Evolutionary conservation across 495 filamentous ascomycete species (phyloP).

Genomic region (Pyrenopolyporus hunteri): DNA sequence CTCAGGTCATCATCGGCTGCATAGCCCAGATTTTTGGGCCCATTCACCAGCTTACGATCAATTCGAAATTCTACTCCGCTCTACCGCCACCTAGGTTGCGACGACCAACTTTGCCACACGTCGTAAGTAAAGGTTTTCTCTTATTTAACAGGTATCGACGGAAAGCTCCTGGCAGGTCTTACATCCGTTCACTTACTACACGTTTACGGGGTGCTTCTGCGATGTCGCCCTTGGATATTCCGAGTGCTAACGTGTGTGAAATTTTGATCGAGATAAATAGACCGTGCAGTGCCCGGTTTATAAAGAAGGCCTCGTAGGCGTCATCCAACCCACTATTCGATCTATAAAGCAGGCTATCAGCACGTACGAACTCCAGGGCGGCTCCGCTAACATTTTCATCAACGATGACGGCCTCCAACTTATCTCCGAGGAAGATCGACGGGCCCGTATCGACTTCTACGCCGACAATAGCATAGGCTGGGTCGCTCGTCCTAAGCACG

Average conservation of each 20-base stretch:
- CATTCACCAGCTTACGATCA: slow-evolving; percentile 70
- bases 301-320: slow-evolving; percentile 69
- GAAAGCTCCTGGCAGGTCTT: too few relatives aligned
- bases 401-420: slow-evolving; percentile 82
- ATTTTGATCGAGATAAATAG: slow-evolving; percentile 16
- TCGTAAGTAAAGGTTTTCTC: slow-evolving; percentile 38
- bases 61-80: slow-evolving; percentile 81
- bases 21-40: slow-evolving; percentile 77
- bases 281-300: slow-evolving; percentile 77
- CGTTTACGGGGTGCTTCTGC: too few relatives aligned
- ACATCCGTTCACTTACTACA: too few relatives aligned
- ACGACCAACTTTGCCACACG: slow-evolving; percentile 61
- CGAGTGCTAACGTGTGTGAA: not conserved
- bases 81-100: slow-evolving; percentile 63
- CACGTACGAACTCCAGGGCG: slow-evolving; percentile 80
- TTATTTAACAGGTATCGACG: too few relatives aligned
- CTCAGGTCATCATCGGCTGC: slow-evolving; percentile 75
- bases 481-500: slow-evolving; percentile 72
- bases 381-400: slow-evolving; percentile 80
- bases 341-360: slow-evolving; percentile 76
- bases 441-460: slow-evolving; percentile 69
- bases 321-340: slow-evolving; percentile 71
- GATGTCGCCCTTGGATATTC: not conserved
- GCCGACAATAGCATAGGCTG: slow-evolving; percentile 80
- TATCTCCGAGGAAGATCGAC: slow-evolving; percentile 67